Evolutionary conservation across 1,139 yeast species (phyloP).

Genomic region (Debaryomyces nepalensis): DNA sequence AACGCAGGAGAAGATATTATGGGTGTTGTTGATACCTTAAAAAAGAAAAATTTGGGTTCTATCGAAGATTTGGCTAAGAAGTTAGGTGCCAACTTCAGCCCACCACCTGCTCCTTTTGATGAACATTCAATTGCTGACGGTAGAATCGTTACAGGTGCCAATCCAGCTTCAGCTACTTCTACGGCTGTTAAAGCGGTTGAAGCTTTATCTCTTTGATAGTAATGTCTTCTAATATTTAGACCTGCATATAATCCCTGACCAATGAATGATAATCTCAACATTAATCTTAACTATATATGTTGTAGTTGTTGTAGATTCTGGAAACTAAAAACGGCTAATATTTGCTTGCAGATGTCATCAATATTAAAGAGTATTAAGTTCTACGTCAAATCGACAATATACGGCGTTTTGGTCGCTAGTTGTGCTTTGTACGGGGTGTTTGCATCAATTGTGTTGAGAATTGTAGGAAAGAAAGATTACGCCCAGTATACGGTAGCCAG

Average conservation of each 20-base stretch:
- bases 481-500: conserved; percentile 93
- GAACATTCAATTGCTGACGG: conserved; percentile 57
- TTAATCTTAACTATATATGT: neutral
- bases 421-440: conserved; percentile 78
- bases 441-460: conserved; percentile 68
- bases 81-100: conserved; percentile 48
- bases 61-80: conserved; percentile 39
- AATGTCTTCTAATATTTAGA: neutral
- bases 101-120: conserved; percentile 58
- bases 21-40: conserved; percentile 40
- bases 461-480: conserved; percentile 75
- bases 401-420: conserved; percentile 55
- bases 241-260: neutral
- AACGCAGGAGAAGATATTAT: conserved; percentile 54
- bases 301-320: conserved; percentile 1
- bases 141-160: conserved; percentile 61
- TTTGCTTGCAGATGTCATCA: conserved; percentile 7
- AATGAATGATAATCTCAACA: neutral
- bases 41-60: conserved; percentile 36
- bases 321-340: neutral
- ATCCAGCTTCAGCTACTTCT: conserved; percentile 62
- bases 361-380: conserved; percentile 45
- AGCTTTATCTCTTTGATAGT: conserved; percentile 13
- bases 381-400: conserved; percentile 57
- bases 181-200: conserved; percentile 43